phyloP scores from a whole-genome alignment of 1,284 basidiomycete genomes.

The Tetrapyrgos nigripes region DNA sequence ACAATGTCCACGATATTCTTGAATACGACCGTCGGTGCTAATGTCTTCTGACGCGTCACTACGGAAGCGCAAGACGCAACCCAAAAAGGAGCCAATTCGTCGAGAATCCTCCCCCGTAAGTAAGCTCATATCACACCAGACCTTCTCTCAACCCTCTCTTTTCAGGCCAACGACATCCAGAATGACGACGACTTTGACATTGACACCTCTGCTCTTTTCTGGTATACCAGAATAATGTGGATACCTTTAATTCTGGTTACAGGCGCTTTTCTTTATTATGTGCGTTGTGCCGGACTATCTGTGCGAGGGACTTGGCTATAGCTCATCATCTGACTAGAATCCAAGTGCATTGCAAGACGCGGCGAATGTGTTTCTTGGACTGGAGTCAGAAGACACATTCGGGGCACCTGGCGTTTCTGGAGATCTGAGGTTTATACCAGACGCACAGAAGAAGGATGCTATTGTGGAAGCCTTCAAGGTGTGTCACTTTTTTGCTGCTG shows the following conservation, averaged over 20 bases:
- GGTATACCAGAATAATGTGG: conserved; percentile 22
- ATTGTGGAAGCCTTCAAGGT: conserved; percentile 12
- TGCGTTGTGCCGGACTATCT: neutral
- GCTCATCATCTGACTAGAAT: neutral
- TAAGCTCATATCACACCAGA: too few relatives aligned
- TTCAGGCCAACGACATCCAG: neutral
- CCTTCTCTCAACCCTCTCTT: too few relatives aligned
- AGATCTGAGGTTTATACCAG: neutral
- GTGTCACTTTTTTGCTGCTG: neutral
- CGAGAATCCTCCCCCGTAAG: too few relatives aligned
- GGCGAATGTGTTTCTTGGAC: neutral
- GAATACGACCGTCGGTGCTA: too few relatives aligned
- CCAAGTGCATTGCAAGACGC: neutral
- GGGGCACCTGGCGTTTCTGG: neutral
- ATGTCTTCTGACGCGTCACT: too few relatives aligned
- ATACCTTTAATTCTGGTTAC: conserved; percentile 18
- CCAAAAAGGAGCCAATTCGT: too few relatives aligned
- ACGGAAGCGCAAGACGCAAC: too few relatives aligned
- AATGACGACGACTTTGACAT: conserved; percentile 10
- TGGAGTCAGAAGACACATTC: neutral
- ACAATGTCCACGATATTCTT: too few relatives aligned
- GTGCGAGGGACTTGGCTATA: neutral
- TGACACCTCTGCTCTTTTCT: conserved; percentile 12
- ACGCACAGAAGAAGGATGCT: conserved; percentile 8
- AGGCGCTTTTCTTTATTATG: conserved; percentile 20